Evolutionary conservation across 2,329 filamentous ascomycete species (phyloP), one percentile per base, ranked within the genome.

Genomic region (Hymenoscyphus infarciens): DNA sequence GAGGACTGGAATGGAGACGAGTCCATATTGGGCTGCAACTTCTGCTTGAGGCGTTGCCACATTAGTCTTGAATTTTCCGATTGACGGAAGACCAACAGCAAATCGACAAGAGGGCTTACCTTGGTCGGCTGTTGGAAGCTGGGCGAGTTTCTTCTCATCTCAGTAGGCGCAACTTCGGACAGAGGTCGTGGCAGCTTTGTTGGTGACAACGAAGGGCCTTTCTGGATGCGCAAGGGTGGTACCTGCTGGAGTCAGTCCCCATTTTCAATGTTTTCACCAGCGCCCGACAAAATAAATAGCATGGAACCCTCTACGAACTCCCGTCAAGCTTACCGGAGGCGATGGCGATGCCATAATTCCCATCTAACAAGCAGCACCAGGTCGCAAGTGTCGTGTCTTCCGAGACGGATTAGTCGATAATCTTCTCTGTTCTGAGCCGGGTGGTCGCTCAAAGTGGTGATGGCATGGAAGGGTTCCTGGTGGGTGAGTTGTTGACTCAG

Each of bases 121-220:
- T 90, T 92, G 63, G 80, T 77, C 82, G 65, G 76, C 75, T 93
- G 89, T 72, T 89, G 92, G 85, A 89, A 96, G 80, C 90, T 96
- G 60, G 93, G 92, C 58, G 93, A 97, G 80, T 98, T 98, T 72
- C 93, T 85, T 74, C 94, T 86, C 76, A 87, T 88, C 77, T 93
- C 91, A 66, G 90, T 90, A 59, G 90, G 90, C 70, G 90, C 91
- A 73, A 99, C 87, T 80, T 99, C 95, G 66, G 92, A 90, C 68
- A 99, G 83, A 63, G 95, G 90, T 71, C 90, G 87, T 73, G 88
- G 84, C 61, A 83, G 78, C 76, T 88, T 93, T 72, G 80, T 77
- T 54, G 89, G 85, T 64, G 88, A 87, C 60, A 82, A 75, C 65
- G 76, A 79, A 58, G 83, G 80, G 62, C 78, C 83, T 79, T 92